Conservation (phyloP, 129 eudicot genomes). For the Erigeron canadensis region DNA sequence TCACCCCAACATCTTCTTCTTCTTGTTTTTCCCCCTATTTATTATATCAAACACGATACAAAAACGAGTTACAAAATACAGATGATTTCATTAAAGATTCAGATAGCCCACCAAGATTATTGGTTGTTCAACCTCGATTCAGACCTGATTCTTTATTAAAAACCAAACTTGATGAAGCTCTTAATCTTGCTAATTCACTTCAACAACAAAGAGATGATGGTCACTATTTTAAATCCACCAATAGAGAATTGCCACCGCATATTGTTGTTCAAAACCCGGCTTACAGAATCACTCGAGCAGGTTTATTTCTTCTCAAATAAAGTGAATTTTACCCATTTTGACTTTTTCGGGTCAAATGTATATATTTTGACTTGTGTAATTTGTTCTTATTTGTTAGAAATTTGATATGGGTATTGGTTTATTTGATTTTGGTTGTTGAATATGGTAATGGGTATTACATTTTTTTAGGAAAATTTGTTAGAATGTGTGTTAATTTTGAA, state of each 20-base stretch:
- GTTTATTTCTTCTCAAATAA: conserved; percentile 26
- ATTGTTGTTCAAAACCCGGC: conserved; percentile 89
- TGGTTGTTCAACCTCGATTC: conserved; percentile 83
- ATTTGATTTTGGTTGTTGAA: neutral
- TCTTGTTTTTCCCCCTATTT: conserved; percentile 18
- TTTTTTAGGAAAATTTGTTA: neutral
- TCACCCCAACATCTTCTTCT: conserved; percentile 5
- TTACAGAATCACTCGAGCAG: conserved; percentile 62
- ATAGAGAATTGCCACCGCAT: conserved; percentile 62
- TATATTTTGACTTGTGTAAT: neutral
- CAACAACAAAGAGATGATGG: conserved; percentile 74
- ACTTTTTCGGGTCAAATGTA: conserved; percentile 11
- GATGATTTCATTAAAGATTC: conserved; percentile 50
- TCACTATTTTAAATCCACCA: conserved; percentile 38
- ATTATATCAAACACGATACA: conserved; percentile 30
- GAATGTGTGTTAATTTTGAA: neutral
- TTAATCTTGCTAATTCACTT: conserved; percentile 90
- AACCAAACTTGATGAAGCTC: conserved; percentile 80
- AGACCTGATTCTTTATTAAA: conserved; percentile 55
- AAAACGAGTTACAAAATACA: conserved; percentile 32
- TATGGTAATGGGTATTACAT: neutral
- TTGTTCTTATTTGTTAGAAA: conserved; percentile 3
- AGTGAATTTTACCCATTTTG: conserved; percentile 6
- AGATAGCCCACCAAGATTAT: conserved; percentile 51
- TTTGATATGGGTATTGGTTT: neutral